phyloP scores from a whole-genome alignment of 306 rosid genomes.

The Prosopis cineraria region DNA sequence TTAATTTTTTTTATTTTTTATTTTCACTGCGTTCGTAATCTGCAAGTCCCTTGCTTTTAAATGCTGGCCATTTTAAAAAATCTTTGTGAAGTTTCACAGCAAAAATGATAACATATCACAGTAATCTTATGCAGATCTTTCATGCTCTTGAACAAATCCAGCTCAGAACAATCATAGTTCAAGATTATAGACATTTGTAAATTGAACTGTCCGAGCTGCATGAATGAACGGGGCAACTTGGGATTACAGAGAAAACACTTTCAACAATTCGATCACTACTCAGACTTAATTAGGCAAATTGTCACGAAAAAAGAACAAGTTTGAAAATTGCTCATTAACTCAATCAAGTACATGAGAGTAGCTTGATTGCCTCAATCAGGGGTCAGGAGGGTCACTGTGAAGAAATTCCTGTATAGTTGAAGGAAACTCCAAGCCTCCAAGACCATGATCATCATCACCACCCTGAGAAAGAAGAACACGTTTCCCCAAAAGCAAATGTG shows the following conservation, averaged over 20 bases:
- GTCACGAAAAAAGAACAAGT: constrained; percentile 10
- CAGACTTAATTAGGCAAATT: constrained; percentile 1
- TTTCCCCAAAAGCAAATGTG: constrained; percentile 77
- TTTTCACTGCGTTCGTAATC: too few species aligned
- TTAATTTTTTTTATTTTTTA: too few species aligned
- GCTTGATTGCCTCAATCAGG: constrained; percentile 26
- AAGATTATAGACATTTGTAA: background rate
- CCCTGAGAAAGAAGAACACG: constrained; percentile 57
- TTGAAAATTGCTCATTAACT: background rate
- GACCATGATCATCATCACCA: constrained; percentile 49
- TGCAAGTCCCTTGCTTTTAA: too few species aligned
- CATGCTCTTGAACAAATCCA: background rate
- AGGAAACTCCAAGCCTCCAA: constrained; percentile 73
- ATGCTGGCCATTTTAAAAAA: too few species aligned
- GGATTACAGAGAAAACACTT: background rate
- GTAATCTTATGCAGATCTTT: background rate
- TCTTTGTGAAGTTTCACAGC: too few species aligned
- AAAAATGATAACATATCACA: background rate
- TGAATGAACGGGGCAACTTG: background rate
- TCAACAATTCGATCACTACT: constrained; percentile 10
- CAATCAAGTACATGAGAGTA: background rate
- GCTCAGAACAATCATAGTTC: background rate
- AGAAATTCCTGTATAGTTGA: constrained; percentile 71
- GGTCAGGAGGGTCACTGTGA: constrained; percentile 60
- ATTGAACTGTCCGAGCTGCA: background rate